Evolutionary conservation across 805 yeast genomes (phyloP), one percentile per base, ranked within the genome.

Genomic region (Wickerhamiella parazyma): DNA sequence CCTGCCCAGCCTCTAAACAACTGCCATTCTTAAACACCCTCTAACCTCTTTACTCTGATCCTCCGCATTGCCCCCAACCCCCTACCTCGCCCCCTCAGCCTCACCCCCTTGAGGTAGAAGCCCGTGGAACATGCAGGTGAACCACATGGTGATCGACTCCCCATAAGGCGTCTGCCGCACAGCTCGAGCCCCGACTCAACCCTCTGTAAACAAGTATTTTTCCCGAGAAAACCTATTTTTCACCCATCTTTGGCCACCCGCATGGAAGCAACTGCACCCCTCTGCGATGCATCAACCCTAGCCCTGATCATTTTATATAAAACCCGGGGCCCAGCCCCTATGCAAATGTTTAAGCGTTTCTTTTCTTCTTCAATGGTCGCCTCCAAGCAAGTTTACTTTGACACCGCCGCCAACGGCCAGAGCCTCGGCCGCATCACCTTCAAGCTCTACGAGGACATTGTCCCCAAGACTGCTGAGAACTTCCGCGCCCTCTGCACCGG

Each of bases 401-500:
- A 82, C 63, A 74, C 80, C 59, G 73, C 87, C 59, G 81, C 80
- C 55, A 74, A 80, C 69, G 87, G 83, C 64, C 70, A 72, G 64
- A 72, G 77, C 64, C 69, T 80, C 62, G 94, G 94, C 60, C 80
- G 85, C 69, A 70, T 89, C 60, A 72, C 74, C 62, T 89, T 89
- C 80, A 71, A 85, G 66, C 76, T 86, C 62, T 85, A 78, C 78
- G 76, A 80, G 71, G 87, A 82, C 61, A 81, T 79, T 56, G 91
- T 81, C 54, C 96, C 96, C 69, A 87, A 85, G 76, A 87, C 96
- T 51, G 80, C 93, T 54, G 93, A 82, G 69, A 87, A 87, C 75
- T 87, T 87, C 81, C 80, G 94, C 69, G 94, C 94, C 50, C 73
- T 87, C 60, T 72, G 80, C 65, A 86, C 95, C 50, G 95, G 95